Percentiles rank a stretch among this genome's conserved stretches.
These are phyloP conservation scores for Suillus americanus DNA, from an alignment of 768 basidiomycete genomes.

Conservation along the genomic window DNA sequence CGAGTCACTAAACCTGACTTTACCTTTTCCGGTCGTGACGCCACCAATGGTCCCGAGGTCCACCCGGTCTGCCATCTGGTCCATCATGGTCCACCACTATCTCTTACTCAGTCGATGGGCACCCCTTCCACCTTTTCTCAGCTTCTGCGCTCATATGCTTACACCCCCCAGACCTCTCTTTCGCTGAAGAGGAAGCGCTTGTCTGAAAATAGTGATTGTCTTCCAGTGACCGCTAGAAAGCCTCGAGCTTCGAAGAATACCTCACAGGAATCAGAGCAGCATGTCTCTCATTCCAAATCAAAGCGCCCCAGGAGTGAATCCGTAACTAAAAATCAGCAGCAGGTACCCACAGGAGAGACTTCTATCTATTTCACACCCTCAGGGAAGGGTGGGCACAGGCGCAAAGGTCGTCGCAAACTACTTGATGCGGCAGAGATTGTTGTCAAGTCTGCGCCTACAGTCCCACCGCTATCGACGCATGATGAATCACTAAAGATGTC, in stretches of 20 bases:
- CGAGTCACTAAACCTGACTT: slow-evolving; percentile 1
- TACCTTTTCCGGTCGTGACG: not conserved
- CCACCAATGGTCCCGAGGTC: not conserved
- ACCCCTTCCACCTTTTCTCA: slow-evolving; percentile 1
- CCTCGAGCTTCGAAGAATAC: not conserved
- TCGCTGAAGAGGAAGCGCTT: not conserved
- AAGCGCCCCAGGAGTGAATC: not conserved
- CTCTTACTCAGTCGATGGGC: not conserved
- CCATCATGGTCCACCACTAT: not conserved
- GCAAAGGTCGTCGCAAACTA: slow-evolving; percentile 8
- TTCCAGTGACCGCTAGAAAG: not conserved
- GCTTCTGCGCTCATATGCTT: slow-evolving; percentile 15
- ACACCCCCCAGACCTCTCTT: slow-evolving; percentile 13
- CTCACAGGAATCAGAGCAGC: slow-evolving; percentile 7
- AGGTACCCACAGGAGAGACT: not conserved
- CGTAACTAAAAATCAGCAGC: not conserved
- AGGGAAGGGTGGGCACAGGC: not conserved
- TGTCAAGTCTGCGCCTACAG: not conserved
- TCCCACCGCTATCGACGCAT: not conserved
- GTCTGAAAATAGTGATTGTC: not conserved
- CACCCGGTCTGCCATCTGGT: not conserved
- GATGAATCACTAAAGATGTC: not conserved
- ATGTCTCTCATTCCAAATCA: not conserved
- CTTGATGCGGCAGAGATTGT: slow-evolving; percentile 23
- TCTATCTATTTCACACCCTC: slow-evolving; percentile 1